Percentiles rank a stretch among this genome's conserved stretches.
These are phyloP conservation scores for Wickerhamomyces canadensis DNA, from an alignment of 805 yeast species.

Conservation along the genomic window DNA sequence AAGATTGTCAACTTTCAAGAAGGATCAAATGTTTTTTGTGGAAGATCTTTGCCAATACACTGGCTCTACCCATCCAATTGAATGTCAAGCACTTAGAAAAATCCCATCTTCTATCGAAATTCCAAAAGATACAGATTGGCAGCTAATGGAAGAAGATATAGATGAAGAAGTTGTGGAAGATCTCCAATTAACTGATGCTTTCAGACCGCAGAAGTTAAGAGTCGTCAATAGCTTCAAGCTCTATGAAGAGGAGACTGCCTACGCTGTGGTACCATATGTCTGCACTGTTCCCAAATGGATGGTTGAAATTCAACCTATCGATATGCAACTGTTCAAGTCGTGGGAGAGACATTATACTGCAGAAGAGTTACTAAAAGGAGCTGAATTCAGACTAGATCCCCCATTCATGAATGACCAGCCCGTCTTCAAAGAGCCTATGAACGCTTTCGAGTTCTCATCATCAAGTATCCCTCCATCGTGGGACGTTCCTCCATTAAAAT, in stretches of 20 bases:
- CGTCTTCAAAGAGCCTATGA: slow-evolving; percentile 9
- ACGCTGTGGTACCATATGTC: not conserved
- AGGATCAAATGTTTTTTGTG: not conserved
- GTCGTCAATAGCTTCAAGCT: too few species aligned
- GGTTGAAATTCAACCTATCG: not conserved
- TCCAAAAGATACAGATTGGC: too few species aligned
- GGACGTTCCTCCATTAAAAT: not conserved
- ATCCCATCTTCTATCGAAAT: too few species aligned
- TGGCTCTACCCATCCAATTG: too few species aligned
- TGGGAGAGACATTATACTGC: slow-evolving; percentile 5
- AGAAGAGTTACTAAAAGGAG: slow-evolving; percentile 14
- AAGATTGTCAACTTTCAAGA: not conserved
- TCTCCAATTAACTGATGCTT: too few species aligned
- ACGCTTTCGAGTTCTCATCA: slow-evolving; percentile 9
- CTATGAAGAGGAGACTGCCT: not conserved
- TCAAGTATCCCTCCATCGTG: not conserved
- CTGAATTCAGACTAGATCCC: slow-evolving; percentile 11
- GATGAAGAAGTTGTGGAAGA: too few species aligned
- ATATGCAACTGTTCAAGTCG: not conserved
- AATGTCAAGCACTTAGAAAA: too few species aligned
- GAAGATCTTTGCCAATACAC: too few species aligned
- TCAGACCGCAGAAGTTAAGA: too few species aligned
- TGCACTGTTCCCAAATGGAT: not conserved
- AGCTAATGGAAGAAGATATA: too few species aligned
- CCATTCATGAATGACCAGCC: slow-evolving; percentile 18